Conservation (phyloP, 202 grass and related monocot species). For the Zoysia matrella region DNA sequence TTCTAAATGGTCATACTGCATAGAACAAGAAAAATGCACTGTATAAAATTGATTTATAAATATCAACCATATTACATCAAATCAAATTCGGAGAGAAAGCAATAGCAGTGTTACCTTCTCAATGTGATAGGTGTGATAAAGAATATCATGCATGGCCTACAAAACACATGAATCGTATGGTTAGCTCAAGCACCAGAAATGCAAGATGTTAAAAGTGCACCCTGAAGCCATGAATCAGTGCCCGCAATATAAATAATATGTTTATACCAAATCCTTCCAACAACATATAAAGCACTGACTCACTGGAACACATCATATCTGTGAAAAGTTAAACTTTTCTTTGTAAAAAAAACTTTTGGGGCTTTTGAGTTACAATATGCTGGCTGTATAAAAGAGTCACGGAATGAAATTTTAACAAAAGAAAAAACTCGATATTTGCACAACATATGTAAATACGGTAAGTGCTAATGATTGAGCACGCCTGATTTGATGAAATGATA, state of each 20-base stretch:
- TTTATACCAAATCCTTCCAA: background rate
- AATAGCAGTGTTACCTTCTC: constrained; percentile 59
- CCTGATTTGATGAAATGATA: background rate
- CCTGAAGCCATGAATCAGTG: constrained; percentile 12
- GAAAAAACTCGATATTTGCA: background rate
- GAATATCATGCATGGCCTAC: constrained; percentile 97
- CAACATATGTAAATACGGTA: background rate
- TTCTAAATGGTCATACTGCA: constrained; percentile 92
- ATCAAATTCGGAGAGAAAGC: constrained; percentile 21
- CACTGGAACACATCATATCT: background rate
- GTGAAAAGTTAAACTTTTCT: background rate
- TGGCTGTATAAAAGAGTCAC: background rate
- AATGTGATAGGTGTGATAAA: constrained; percentile 80
- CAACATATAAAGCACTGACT: background rate
- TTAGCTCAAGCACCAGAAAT: constrained; percentile 37
- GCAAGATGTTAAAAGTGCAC: constrained; percentile 22
- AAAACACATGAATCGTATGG: constrained; percentile 34
- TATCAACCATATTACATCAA: constrained; percentile 10
- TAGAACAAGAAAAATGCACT: constrained; percentile 32
- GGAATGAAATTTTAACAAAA: background rate
- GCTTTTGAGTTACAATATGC: background rate
- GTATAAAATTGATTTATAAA: constrained; percentile 32
- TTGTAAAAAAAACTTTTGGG: background rate
- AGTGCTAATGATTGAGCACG: background rate
- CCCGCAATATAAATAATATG: constrained; percentile 4